A percentile compares a stretch with the other conserved stretches of the same genome.
Evolutionary conservation across 352 stramenopile genomes (phyloP).

Genomic region (Phytophthora sp.): DNA sequence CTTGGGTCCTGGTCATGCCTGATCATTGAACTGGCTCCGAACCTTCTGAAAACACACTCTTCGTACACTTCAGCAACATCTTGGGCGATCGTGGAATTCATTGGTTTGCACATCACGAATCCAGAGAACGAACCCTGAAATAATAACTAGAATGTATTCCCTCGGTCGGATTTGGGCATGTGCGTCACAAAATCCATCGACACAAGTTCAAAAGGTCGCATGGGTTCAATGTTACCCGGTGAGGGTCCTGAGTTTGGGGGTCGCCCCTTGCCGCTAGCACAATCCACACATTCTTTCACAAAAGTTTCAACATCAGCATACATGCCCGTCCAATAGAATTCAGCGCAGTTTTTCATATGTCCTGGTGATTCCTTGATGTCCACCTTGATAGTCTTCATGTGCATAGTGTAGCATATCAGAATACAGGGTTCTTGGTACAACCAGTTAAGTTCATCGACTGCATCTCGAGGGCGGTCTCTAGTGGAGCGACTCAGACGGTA

Average conservation of each 20-base stretch:
- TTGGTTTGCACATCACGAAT: not conserved
- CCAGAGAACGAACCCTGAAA: too few relatives aligned
- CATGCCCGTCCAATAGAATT: conserved; percentile 7
- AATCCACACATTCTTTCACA: not conserved
- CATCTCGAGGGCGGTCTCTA: not conserved
- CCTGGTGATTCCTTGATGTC: conserved; percentile 8
- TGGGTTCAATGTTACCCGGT: not conserved
- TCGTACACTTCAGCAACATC: not conserved
- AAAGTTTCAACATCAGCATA: too few relatives aligned
- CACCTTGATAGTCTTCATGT: too few relatives aligned
- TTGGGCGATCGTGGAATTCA: not conserved
- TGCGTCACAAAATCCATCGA: too few relatives aligned
- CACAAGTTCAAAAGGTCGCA: too few relatives aligned
- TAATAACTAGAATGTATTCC: too few relatives aligned
- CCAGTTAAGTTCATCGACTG: not conserved
- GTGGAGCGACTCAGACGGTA: not conserved
- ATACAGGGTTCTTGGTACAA: not conserved
- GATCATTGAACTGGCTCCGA: too few relatives aligned
- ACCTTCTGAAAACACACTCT: not conserved
- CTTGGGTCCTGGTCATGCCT: too few relatives aligned
- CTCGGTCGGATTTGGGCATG: too few relatives aligned
- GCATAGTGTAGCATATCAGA: conserved; percentile 6
- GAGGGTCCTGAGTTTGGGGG: not conserved
- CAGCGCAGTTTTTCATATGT: conserved; percentile 15
- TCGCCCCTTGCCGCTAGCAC: not conserved